Evolutionary conservation across 495 filamentous ascomycete genomes (phyloP).

Genomic region (Aspergillus egyptiacus): DNA sequence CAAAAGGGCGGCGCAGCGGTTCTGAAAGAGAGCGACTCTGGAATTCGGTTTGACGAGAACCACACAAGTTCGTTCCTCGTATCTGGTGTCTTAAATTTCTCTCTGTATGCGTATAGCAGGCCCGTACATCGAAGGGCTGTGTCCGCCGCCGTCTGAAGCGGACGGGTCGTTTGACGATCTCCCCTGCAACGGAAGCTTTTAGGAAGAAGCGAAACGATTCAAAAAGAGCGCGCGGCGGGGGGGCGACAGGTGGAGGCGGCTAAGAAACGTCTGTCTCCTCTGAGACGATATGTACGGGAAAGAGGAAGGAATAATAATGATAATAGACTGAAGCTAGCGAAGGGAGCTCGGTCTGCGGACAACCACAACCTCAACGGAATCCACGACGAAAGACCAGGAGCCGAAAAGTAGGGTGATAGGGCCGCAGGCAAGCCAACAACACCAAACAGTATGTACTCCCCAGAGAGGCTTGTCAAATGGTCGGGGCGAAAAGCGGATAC

Average conservation of each 20-base stretch:
- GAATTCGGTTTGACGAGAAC: slow-evolving; percentile 4
- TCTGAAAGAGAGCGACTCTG: not conserved
- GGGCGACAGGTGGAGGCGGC: slow-evolving; percentile 11
- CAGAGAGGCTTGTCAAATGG: slow-evolving; percentile 5
- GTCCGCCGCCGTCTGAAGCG: slow-evolving; percentile 7
- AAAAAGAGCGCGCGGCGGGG: slow-evolving; percentile 9
- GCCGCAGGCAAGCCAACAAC: not conserved
- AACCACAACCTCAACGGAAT: slow-evolving; percentile 3
- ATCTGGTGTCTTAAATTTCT: slow-evolving; percentile 5
- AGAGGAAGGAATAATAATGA: slow-evolving; percentile 1
- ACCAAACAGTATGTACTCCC: slow-evolving; percentile 6
- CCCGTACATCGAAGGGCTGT: slow-evolving; percentile 5
- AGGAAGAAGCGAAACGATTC: slow-evolving; percentile 4
- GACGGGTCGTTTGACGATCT: slow-evolving; percentile 12
- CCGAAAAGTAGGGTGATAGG: slow-evolving; percentile 3
- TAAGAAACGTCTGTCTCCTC: slow-evolving; percentile 6
- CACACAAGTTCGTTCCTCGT: not conserved
- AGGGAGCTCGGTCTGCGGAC: not conserved
- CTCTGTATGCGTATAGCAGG: slow-evolving; percentile 12
- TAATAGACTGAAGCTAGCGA: not conserved
- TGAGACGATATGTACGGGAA: not conserved
- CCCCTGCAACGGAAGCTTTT: slow-evolving; percentile 6
- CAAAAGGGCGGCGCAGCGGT: slow-evolving; percentile 7
- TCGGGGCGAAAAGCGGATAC: slow-evolving; percentile 4
- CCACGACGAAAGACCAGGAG: not conserved